Base-by-base conservation (phyloP, 176 grass and related monocot species). In the Chloris gayana region DNA sequence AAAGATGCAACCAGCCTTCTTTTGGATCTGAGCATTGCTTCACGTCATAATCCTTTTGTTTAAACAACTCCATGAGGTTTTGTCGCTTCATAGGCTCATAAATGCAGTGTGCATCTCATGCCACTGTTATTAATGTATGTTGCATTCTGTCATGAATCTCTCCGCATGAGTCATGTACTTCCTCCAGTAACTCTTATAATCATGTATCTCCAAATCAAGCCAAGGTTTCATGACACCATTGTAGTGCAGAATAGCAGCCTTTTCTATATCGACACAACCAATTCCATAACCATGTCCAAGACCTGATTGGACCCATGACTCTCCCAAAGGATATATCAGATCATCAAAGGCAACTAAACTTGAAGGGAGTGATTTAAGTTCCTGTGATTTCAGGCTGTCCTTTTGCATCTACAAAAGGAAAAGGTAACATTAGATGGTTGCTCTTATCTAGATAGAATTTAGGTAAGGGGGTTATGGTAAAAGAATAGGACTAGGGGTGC, bases 211-310 rank as follows among this genome's bases (percentile, higher is more conserved):
- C 60, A 93, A 69, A 74, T 93, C 91, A 67, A 93, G 87, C 91
- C 91, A 93, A 71, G 91, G 91, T 84, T 93, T 93, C 91, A 93
- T 93, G 57, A 90, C 85, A 73, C 91, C 91, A 68, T 93, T 93
- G 58, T 88, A 93, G 46, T 93, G 91, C 50, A 93, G 74, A 66
- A 78, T 70, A 33, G 70, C 78, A 19, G 85, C 85, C 59, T 64
- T 85, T 58, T 80, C 66, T 85, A 93, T 78, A 25, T 84, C 26
- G 0, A 22, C 9, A 9, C 2, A 67, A 17, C 69, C 75, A 66
- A 93, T 70, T 88, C 85, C 77, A 51, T 93, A 90, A 67, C 88
- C 78, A 57, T 90, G 79, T 26, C 87, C 91, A 60, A 93, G 87
- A 25, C 87, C 87, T 24, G 83, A 91, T 39, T 88, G 91, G 58